These are phyloP conservation scores for Psilocybe sp. DNA, from an alignment of 768 basidiomycete species.

Conservation along the genomic window DNA sequence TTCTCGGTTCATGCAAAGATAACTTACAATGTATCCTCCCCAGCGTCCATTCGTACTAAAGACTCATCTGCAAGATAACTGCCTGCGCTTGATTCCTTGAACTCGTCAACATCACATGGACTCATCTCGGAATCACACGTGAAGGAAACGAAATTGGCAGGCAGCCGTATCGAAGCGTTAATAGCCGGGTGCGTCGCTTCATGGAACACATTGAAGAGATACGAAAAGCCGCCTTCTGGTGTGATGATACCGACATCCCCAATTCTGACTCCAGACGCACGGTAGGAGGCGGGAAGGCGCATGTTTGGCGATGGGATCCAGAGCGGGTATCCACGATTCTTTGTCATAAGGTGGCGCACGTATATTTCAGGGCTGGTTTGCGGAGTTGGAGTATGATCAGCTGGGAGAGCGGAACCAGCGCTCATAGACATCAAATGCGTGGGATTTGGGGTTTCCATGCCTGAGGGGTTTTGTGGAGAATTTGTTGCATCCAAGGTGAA, in stretches of 20 bases:
- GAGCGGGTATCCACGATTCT: slow-evolving; percentile 10
- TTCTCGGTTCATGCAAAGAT: neutral
- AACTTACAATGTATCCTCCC: neutral
- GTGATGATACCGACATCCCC: slow-evolving; percentile 16
- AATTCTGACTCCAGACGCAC: slow-evolving; percentile 6
- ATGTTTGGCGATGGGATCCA: slow-evolving; percentile 12
- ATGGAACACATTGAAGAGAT: slow-evolving; percentile 12
- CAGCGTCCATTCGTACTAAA: neutral
- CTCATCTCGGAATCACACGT: neutral
- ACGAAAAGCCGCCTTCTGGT: slow-evolving; percentile 7
- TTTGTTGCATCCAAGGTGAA: no score
- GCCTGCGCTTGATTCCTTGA: neutral
- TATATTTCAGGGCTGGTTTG: slow-evolving; percentile 8
- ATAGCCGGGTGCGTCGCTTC: neutral
- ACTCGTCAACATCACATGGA: neutral
- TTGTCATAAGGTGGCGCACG: slow-evolving; percentile 4
- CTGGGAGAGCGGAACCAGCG: no score
- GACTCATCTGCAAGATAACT: slow-evolving; percentile 7
- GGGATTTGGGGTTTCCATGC: no score
- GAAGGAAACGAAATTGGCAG: slow-evolving; percentile 3
- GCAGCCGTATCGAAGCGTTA: slow-evolving; percentile 5
- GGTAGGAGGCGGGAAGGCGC: slow-evolving; percentile 5
- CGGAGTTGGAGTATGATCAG: neutral
- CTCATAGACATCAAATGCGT: no score
- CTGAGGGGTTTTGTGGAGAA: no score